phyloP scores from a whole-genome alignment of 2,329 filamentous ascomycete species.

The Neopestalotiopsis rosae region DNA sequence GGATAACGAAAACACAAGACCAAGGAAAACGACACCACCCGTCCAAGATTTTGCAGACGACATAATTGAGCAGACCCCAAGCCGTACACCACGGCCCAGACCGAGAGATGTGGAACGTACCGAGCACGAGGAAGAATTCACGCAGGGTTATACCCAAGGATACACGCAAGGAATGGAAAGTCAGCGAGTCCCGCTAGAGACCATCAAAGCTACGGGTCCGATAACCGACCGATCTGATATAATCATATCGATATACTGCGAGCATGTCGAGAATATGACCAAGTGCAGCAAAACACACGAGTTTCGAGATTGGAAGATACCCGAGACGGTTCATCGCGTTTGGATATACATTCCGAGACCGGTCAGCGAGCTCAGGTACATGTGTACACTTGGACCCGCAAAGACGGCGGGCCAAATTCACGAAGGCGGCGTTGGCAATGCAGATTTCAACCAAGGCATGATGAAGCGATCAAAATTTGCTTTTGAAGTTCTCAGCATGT shows the following conservation, averaged over 20 bases:
- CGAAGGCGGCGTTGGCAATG: conserved; percentile 53
- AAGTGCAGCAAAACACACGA: conserved; percentile 59
- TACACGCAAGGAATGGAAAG: conserved; percentile 38
- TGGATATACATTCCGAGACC: conserved; percentile 64
- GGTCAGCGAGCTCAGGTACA: conserved; percentile 58
- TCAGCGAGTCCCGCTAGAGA: conserved; percentile 36
- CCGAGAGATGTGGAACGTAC: conserved; percentile 20
- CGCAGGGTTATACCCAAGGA: conserved; percentile 23
- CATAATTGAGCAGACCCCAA: conserved; percentile 22
- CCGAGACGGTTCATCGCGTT: conserved; percentile 59
- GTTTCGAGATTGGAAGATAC: conserved; percentile 61
- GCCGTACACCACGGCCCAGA: conserved; percentile 20
- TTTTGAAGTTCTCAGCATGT: conserved; percentile 62
- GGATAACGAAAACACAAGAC: not conserved
- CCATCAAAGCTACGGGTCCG: conserved; percentile 36
- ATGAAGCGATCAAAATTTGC: conserved; percentile 47
- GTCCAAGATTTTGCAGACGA: conserved; percentile 3
- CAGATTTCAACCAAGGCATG: conserved; percentile 52
- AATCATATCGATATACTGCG: conserved; percentile 62
- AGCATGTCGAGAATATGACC: conserved; percentile 54
- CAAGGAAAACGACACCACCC: not conserved
- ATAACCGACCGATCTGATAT: conserved; percentile 51
- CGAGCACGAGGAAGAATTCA: not conserved
- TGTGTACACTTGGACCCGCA: conserved; percentile 58
- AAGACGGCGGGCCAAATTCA: conserved; percentile 55